Percentiles rank a stretch among this genome's conserved stretches.
These are phyloP conservation scores for Melampsora larici-populina DNA, from an alignment of 1,284 basidiomycete genomes.

Conservation along the genomic window DNA sequence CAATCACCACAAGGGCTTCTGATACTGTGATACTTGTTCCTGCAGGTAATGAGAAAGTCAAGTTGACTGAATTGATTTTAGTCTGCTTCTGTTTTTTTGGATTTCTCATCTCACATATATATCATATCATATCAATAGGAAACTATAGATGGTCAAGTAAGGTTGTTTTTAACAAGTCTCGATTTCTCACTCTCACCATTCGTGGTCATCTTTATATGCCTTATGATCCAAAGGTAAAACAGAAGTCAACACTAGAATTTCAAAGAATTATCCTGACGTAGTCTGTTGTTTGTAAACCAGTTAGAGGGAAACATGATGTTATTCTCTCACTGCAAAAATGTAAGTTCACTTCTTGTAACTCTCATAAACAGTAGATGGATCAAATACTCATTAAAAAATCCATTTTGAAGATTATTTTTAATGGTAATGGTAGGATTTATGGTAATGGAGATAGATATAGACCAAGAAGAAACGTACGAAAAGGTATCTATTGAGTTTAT, in stretches of 20 bases:
- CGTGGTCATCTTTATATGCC: neutral
- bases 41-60: neutral
- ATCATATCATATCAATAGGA: neutral
- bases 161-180: neutral
- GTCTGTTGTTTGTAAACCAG: neutral
- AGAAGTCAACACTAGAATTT: neutral
- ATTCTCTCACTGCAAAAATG: conserved; percentile 17
- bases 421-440: conserved; percentile 11
- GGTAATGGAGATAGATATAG: conserved; percentile 30
- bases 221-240: neutral
- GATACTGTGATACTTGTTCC: conserved; percentile 29
- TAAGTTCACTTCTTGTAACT: neutral
- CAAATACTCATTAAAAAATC: neutral
- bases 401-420: conserved; percentile 16
- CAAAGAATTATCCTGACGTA: too few relatives aligned
- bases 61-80: too few relatives aligned
- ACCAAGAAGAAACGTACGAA: conserved; percentile 20
- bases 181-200: neutral
- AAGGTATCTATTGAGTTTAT: too few relatives aligned
- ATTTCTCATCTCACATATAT: too few relatives aligned
- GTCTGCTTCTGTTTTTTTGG: too few relatives aligned
- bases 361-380: too few relatives aligned
- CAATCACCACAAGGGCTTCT: conserved; percentile 2
- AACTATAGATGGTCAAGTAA: neutral
- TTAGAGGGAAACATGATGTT: conserved; percentile 18